Evolutionary conservation across 1,284 basidiomycete genomes (phyloP).

Genomic region (Bjerkandera adusta): DNA sequence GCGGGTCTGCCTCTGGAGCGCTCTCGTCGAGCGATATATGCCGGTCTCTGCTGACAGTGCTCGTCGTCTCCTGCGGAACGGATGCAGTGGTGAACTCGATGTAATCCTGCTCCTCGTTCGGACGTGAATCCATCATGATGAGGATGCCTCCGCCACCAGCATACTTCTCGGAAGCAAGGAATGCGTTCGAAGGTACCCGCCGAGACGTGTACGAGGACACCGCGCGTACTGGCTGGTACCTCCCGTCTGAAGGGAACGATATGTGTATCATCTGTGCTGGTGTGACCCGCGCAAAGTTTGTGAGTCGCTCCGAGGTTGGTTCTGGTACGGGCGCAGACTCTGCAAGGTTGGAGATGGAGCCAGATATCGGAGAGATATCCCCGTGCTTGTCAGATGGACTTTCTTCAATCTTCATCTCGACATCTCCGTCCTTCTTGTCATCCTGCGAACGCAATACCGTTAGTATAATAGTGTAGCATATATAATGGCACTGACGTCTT

Average conservation of each 20-base stretch:
- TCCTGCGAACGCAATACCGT: conserved; percentile 34
- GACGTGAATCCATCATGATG: conserved; percentile 68
- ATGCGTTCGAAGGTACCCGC: conserved; percentile 28
- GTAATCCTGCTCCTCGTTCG: conserved; percentile 68
- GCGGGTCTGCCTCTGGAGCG: conserved; percentile 75
- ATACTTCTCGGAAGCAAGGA: conserved; percentile 45
- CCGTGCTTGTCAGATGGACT: conserved; percentile 40
- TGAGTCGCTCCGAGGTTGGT: conserved; percentile 66
- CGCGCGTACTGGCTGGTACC: conserved; percentile 90
- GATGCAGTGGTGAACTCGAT: conserved; percentile 63
- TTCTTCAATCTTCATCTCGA: conserved; percentile 74
- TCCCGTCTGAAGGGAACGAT: conserved; percentile 73
- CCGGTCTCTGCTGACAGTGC: conserved; percentile 19
- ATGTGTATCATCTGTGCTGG: conserved; percentile 88
- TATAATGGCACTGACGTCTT: conserved; percentile 56
- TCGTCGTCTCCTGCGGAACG: conserved; percentile 27
- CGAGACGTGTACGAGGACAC: conserved; percentile 53
- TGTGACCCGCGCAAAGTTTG: conserved; percentile 93
- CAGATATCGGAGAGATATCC: conserved; percentile 56
- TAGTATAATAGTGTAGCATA: not conserved
- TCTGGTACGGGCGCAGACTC: conserved; percentile 36
- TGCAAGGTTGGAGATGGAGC: conserved; percentile 44
- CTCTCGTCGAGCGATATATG: conserved; percentile 69
- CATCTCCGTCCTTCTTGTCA: conserved; percentile 66
- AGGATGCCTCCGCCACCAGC: conserved; percentile 85